Base-by-base conservation (phyloP, 768 basidiomycete species). In the Trametes villosa region DNA sequence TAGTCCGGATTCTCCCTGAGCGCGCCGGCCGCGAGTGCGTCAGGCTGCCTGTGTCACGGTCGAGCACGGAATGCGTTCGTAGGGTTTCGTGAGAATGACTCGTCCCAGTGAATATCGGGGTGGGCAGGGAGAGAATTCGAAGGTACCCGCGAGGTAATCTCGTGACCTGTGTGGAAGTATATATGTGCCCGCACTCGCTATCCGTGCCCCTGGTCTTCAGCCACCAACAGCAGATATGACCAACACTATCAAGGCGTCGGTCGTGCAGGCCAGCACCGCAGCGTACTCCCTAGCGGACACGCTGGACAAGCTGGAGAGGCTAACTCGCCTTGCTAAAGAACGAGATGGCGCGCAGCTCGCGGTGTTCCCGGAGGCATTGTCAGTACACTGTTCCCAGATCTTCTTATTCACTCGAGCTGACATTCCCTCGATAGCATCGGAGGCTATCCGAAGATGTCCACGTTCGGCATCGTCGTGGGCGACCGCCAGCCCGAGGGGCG, bases 311-410 rank as follows among this genome's bases (percentile, higher is more conserved):
- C 77, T 85, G 2, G 80, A 84, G 50, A 68, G 69, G 12, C 71
- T 83, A 12, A 78, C 80, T 18, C 77, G 68, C 20, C 65, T 80
- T 8, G 83, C 81, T 9, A 79, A 77, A 59, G 72, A 81, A 29
- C 72, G 79, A 47, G 83, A 84, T 62, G 70, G 71, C 9, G 72
- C 78, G 0, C 80, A 84, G 64, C 68, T 85, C 1, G 81, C 76
- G 20, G 80, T 85, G 22, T 85, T 85, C 65, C 84, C 84, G 17
- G 84, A 85, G 68, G 83, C 82, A 22, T 85, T 85, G 84, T 84
- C 56, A 62, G 81, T 72, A 9, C 41, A 29, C n/a, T 12, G 20
- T 42, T 31, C 20, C 20, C 51, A 22, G 38, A 9, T 18, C 18
- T 31, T 30, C 38, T 33, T 17, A 26, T 24, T n/a, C 31, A 20